A percentile compares a stretch with the other conserved stretches of the same genome.
Conservation (phyloP, 2,329 filamentous ascomycete species). For the Alternaria arbusti region DNA sequence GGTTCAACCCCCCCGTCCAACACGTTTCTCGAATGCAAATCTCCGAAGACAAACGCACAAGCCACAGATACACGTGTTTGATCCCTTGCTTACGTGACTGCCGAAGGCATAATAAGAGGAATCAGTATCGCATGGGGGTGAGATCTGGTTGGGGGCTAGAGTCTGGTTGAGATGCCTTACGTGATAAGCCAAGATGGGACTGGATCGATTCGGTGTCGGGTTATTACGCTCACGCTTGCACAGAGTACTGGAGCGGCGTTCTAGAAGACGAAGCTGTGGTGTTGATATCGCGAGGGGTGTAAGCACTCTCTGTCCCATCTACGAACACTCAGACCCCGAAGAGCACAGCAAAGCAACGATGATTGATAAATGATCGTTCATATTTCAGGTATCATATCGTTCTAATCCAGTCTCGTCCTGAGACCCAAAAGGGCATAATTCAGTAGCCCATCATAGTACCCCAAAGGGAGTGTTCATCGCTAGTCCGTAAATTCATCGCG, state of each 20-base stretch:
- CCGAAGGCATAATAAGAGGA: not conserved
- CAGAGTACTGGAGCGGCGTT: not conserved
- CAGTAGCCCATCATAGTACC: not conserved
- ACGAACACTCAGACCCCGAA: not conserved
- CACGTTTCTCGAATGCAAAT: not conserved
- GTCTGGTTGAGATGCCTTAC: accelerated
- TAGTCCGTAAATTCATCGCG: not conserved
- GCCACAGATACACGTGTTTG: not conserved
- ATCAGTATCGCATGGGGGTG: not conserved
- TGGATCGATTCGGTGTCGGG: not conserved
- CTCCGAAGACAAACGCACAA: not conserved
- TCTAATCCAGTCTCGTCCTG: not conserved
- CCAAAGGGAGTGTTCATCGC: not conserved
- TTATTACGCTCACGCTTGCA: not conserved
- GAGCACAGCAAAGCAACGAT: not conserved
- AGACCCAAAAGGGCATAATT: not conserved
- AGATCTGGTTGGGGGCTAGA: not conserved
- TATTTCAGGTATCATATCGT: not conserved
- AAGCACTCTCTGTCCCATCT: not conserved
- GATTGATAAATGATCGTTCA: not conserved
- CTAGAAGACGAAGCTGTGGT: not conserved
- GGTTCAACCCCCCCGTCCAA: not conserved
- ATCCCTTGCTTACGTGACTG: not conserved
- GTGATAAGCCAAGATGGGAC: not conserved
- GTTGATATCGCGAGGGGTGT: not conserved